Conservation (phyloP, 257 asterid species). For the Jaltomata sinuosa region DNA sequence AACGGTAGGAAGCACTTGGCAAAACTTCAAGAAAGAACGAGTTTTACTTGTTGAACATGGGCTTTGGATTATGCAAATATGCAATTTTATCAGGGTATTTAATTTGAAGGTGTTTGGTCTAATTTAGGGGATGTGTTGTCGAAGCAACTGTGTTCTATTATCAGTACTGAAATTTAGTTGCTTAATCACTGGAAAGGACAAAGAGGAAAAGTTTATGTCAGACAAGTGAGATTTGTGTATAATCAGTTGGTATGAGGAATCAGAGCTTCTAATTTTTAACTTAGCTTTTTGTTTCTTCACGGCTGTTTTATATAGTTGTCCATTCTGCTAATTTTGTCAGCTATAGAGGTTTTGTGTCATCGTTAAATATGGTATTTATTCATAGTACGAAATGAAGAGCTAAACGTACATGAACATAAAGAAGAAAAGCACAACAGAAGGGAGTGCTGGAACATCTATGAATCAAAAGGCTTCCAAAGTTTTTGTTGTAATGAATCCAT, state of each 20-base stretch:
- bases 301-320: not conserved
- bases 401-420: not conserved
- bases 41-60: not conserved
- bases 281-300: not conserved
- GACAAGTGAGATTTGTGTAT: not conserved
- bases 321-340: not conserved
- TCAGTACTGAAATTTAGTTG: not conserved
- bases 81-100: not conserved
- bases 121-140: not conserved
- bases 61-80: not conserved
- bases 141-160: not conserved
- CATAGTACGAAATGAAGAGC: not conserved
- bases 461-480: not conserved
- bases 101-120: not conserved
- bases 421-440: not conserved
- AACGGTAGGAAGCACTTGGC: constrained; percentile 27
- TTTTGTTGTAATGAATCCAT: not conserved
- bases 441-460: not conserved
- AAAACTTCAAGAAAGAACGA: not conserved
- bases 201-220: not conserved
- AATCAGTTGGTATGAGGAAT: not conserved
- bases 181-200: not conserved
- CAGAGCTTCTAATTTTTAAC: not conserved
- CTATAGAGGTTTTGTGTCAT: not conserved
- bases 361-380: not conserved